Conservation (phyloP, 2,329 filamentous ascomycete species). For the Diaporthe australafricana region DNA sequence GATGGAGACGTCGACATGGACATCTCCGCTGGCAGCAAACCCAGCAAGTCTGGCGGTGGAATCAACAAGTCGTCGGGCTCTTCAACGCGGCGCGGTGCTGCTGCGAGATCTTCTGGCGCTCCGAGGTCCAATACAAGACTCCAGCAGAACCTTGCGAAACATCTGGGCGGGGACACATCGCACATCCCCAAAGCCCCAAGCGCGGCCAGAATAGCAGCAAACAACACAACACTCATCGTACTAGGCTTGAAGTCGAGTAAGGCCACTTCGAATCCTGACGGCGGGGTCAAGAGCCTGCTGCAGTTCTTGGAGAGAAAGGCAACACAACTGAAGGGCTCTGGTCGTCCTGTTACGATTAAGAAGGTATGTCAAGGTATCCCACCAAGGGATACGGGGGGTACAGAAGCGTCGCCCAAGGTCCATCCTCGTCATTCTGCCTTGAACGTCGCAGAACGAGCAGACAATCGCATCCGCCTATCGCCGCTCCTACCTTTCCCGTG, state of each 20-base stretch:
- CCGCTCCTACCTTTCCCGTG: constrained; percentile 51
- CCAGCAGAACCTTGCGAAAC: constrained; percentile 40
- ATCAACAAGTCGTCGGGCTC: constrained; percentile 44
- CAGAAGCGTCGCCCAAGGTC: constrained; percentile 53
- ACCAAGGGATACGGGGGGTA: constrained; percentile 55
- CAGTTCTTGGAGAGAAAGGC: constrained; percentile 80
- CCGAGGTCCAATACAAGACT: constrained; percentile 37
- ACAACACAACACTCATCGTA: constrained; percentile 59
- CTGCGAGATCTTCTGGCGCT: constrained; percentile 36
- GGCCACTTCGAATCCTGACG: constrained; percentile 73
- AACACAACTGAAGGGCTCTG: constrained; percentile 47
- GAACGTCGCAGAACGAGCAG: constrained; percentile 53
- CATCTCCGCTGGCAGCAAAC: constrained; percentile 21
- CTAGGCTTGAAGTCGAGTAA: constrained; percentile 76
- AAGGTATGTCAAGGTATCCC: constrained; percentile 76
- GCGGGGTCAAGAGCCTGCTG: constrained; percentile 73
- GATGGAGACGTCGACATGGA: constrained; percentile 74
- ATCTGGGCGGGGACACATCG: constrained; percentile 48
- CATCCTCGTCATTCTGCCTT: constrained; percentile 53
- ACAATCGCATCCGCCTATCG: constrained; percentile 49
- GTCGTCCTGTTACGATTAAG: constrained; percentile 73
- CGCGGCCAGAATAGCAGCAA: constrained; percentile 42
- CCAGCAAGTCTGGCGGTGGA: constrained; percentile 45
- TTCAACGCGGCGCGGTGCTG: constrained; percentile 31
- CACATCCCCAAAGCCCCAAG: constrained; percentile 40